Evolutionary conservation across 257 asterid genomes (phyloP), one percentile per base, ranked within the genome.

Genomic region (Hygrophila difformis): DNA sequence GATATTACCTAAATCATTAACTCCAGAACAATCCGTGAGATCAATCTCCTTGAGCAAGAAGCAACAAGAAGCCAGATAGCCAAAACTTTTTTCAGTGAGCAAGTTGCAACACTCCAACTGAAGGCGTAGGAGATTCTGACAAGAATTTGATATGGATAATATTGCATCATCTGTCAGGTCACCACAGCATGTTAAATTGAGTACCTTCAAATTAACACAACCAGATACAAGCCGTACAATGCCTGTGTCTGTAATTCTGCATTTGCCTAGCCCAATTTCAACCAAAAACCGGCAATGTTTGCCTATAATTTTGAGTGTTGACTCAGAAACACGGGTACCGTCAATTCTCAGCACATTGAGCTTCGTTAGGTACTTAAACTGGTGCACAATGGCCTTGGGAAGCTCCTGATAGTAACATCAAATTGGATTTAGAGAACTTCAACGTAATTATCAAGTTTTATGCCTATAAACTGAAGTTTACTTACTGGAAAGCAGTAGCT

Each of bases 61-160:
- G 62, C 87, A 73, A 8, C 55, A 51, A 8, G 71, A 79, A 33
- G 81, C 86, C 29, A 82, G 69, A 66, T n/a, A 63, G 43, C 67
- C 46, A 39, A 82, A 73, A 45, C 91, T 73, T 53, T 47, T 68
- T 72, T 73, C 78, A 1, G 67, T 71, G 47, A 82, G 73, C 49
- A 65, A 63, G 71, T 73, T 74, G 77, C 86, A 76, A 67, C 89
- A 76, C 63, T 82, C 94, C 61, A 82, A 64, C 64, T 78, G 76
- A 13, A 82, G 91, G 63, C 82, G 79, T 37, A 55, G 18, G 62
- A 82, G 69, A 66, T 67, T 55, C 35, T 28, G 55, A 61, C 87
- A 76, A 60, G 69, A 73, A 33, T 52, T 51, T 43, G 87, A 63
- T 38, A 82, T 69, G 19, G 81, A 73, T 49, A 39, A 60, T 49